Conservation (phyloP, 2,329 filamentous ascomycete species). For the Nigrospora sphaerica region DNA sequence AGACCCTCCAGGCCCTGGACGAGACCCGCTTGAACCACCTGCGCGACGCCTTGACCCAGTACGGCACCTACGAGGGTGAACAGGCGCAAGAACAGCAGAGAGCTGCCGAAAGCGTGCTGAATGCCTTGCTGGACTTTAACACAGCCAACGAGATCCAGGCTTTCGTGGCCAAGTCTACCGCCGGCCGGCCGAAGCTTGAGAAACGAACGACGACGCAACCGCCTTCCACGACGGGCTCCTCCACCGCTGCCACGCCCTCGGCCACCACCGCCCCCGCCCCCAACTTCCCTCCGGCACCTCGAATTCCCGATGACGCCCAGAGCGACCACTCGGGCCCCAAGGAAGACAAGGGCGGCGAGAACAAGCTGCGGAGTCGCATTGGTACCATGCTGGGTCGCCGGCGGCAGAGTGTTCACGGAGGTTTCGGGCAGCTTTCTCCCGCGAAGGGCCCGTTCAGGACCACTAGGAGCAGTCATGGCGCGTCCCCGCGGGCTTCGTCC, state of each 20-base stretch:
- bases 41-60: slow-evolving; percentile 84
- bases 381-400: slow-evolving; percentile 63
- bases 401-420: slow-evolving; percentile 58
- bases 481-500: slow-evolving; percentile 53
- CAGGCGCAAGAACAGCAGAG: slow-evolving; percentile 69
- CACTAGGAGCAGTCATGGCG: slow-evolving; percentile 57
- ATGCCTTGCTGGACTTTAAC: slow-evolving; percentile 76
- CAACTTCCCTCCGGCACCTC: neutral
- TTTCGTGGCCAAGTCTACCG: slow-evolving; percentile 44
- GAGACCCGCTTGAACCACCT: slow-evolving; percentile 85
- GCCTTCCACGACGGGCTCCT: slow-evolving; percentile 25
- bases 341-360: slow-evolving; percentile 38
- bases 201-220: slow-evolving; percentile 33
- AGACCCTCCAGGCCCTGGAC: slow-evolving; percentile 84
- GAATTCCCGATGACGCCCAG: slow-evolving; percentile 24
- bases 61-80: slow-evolving; percentile 88
- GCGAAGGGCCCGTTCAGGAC: slow-evolving; percentile 54
- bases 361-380: slow-evolving; percentile 54
- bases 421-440: slow-evolving; percentile 51
- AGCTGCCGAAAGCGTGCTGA: slow-evolving; percentile 72
- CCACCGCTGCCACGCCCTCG: slow-evolving; percentile 8
- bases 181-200: slow-evolving; percentile 36
- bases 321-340: slow-evolving; percentile 39
- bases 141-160: slow-evolving; percentile 80
- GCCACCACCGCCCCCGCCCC: slow-evolving; percentile 7